These are phyloP conservation scores for Debaryomyces psychrophilus DNA, from an alignment of 1,139 yeast species.

Conservation along the genomic window DNA sequence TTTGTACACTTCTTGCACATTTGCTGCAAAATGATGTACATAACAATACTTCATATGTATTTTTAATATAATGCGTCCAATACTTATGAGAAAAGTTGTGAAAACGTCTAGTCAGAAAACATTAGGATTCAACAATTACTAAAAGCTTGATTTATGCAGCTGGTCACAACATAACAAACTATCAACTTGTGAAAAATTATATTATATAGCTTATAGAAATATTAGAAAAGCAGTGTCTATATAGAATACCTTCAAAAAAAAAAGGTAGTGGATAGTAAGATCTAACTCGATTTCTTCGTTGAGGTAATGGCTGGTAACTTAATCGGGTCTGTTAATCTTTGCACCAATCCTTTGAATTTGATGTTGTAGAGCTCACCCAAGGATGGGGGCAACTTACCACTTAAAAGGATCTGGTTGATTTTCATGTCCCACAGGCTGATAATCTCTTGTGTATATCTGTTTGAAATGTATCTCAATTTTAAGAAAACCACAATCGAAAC, in stretches of 20 bases:
- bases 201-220: too few species aligned
- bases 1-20: not conserved
- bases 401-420: slow-evolving; percentile 30
- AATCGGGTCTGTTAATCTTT: slow-evolving; percentile 17
- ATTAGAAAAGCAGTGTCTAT: not conserved
- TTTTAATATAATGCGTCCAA: too few species aligned
- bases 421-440: slow-evolving; percentile 43
- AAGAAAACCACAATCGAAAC: slow-evolving; percentile 41
- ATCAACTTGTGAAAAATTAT: too few species aligned
- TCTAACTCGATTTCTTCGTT: slow-evolving; percentile 3
- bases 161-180: too few species aligned
- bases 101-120: too few species aligned
- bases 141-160: too few species aligned
- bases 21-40: slow-evolving; percentile 1
- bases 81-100: too few species aligned
- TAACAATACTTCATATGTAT: too few species aligned
- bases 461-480: slow-evolving; percentile 48
- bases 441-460: slow-evolving; percentile 44
- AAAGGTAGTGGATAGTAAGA: not conserved
- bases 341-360: slow-evolving; percentile 14
- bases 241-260: not conserved
- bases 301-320: slow-evolving; percentile 8
- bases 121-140: too few species aligned
- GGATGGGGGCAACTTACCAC: slow-evolving; percentile 28
- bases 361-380: slow-evolving; percentile 15